These are phyloP conservation scores for Diaporthe amygdali DNA, from an alignment of 2,329 filamentous ascomycete genomes.

Conservation along the genomic window DNA sequence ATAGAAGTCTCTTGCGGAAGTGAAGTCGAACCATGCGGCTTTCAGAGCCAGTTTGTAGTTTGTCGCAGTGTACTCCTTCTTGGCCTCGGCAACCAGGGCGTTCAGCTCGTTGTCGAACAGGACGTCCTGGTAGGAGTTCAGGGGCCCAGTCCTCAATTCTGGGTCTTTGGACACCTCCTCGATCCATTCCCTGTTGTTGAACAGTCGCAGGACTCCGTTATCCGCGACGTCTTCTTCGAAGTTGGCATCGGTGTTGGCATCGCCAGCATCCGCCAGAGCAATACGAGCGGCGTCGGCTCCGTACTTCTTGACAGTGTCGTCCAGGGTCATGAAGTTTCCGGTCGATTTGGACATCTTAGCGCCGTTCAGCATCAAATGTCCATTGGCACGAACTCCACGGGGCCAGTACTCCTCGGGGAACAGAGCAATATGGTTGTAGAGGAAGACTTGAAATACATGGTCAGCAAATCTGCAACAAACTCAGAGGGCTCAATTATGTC, in stretches of 20 bases:
- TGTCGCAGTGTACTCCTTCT: conserved; percentile 77
- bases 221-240: conserved; percentile 96
- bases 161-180: conserved; percentile 80
- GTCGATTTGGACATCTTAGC: conserved; percentile 99
- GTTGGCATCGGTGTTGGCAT: conserved; percentile 94
- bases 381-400: conserved; percentile 82
- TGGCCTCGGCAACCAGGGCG: conserved; percentile 77
- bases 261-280: conserved; percentile 72
- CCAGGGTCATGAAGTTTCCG: conserved; percentile 93
- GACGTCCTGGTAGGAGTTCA: conserved; percentile 81
- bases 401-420: conserved; percentile 93
- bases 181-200: conserved; percentile 83
- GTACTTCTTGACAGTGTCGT: conserved; percentile 87
- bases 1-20: conserved; percentile 87
- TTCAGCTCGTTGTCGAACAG: conserved; percentile 96
- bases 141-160: conserved; percentile 76
- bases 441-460: conserved; percentile 65
- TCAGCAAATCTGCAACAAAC: background rate
- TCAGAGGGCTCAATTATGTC: conserved; percentile 59
- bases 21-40: conserved; percentile 88
- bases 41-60: conserved; percentile 89
- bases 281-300: conserved; percentile 76
- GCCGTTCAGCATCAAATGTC: conserved; percentile 91
- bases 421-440: conserved; percentile 91
- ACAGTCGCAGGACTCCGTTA: conserved; percentile 85